Conservation (phyloP, 2,329 filamentous ascomycete species). For the Fonsecaea multimorphosa region DNA sequence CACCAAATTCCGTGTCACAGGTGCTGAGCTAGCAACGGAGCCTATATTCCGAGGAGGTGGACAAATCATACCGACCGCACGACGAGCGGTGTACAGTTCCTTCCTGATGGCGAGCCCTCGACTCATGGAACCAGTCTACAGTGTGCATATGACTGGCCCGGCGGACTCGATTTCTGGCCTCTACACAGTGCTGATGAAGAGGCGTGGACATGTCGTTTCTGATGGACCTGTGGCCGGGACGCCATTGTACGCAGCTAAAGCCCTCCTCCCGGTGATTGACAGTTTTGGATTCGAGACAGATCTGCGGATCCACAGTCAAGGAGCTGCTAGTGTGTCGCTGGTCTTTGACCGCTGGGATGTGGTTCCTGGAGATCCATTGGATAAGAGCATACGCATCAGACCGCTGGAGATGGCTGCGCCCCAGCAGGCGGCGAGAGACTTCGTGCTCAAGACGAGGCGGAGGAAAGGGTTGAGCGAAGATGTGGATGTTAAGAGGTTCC, state of each 20-base stretch:
- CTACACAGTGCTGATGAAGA: slow-evolving; percentile 87
- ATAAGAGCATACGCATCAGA: slow-evolving; percentile 79
- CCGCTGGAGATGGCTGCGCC: slow-evolving; percentile 86
- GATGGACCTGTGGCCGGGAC: slow-evolving; percentile 94
- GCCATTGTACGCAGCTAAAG: slow-evolving; percentile 88
- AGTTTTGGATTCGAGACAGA: slow-evolving; percentile 98
- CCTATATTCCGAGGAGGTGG: slow-evolving; percentile 94
- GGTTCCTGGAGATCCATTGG: slow-evolving; percentile 92
- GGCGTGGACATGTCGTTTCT: slow-evolving; percentile 90
- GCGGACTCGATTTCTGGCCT: slow-evolving; percentile 86
- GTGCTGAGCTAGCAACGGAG: slow-evolving; percentile 82
- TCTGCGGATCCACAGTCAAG: slow-evolving; percentile 92
- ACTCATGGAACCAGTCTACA: slow-evolving; percentile 95
- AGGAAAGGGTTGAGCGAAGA: slow-evolving; percentile 95
- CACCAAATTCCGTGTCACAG: slow-evolving; percentile 95
- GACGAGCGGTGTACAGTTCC: slow-evolving; percentile 90
- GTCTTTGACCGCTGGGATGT: slow-evolving; percentile 97
- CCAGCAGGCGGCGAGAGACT: slow-evolving; percentile 90
- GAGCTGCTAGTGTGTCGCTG: slow-evolving; percentile 84
- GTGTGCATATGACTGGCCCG: slow-evolving; percentile 89
- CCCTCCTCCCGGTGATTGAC: slow-evolving; percentile 93
- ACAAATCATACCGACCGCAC: slow-evolving; percentile 94
- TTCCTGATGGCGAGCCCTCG: slow-evolving; percentile 97
- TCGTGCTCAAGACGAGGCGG: slow-evolving; percentile 92
- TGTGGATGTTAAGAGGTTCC: slow-evolving; percentile 91